Percentiles rank a stretch among this genome's conserved stretches.
Evolutionary conservation across 2,329 filamentous ascomycete species (phyloP).

Genomic region (Trichoderma harzianum): DNA sequence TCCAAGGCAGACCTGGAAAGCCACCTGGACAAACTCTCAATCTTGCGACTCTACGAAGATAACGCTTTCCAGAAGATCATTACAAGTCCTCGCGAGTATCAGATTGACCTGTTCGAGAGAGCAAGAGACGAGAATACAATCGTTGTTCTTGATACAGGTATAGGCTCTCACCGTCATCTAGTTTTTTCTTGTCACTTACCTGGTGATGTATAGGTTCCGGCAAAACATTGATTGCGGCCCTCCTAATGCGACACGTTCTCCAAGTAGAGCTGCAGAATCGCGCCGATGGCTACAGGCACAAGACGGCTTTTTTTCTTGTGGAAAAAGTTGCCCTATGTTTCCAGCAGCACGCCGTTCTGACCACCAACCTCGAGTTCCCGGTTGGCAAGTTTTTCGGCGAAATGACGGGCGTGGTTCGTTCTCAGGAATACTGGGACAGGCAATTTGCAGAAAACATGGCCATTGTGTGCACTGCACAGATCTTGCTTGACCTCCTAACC

Average conservation of each 20-base stretch:
- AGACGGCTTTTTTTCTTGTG: slow-evolving; percentile 83
- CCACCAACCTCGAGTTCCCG: slow-evolving; percentile 73
- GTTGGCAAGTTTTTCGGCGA: slow-evolving; percentile 73
- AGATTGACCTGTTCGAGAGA: slow-evolving; percentile 83
- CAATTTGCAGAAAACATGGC: slow-evolving; percentile 66
- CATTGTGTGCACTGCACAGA: slow-evolving; percentile 88
- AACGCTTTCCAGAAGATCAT: slow-evolving; percentile 57
- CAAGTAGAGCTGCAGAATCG: slow-evolving; percentile 73
- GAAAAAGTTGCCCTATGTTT: slow-evolving; percentile 87
- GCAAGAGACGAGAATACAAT: slow-evolving; percentile 85
- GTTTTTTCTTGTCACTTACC: not conserved
- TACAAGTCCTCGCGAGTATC: slow-evolving; percentile 80
- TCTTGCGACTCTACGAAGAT: slow-evolving; percentile 34
- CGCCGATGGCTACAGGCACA: slow-evolving; percentile 53
- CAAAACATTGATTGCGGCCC: slow-evolving; percentile 92
- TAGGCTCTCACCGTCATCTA: not conserved
- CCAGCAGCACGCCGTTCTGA: slow-evolving; percentile 81
- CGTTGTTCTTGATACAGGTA: slow-evolving; percentile 87
- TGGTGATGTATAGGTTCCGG: slow-evolving; percentile 65
- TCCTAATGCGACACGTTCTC: slow-evolving; percentile 74
- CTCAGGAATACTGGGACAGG: slow-evolving; percentile 48
- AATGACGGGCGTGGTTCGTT: slow-evolving; percentile 47
- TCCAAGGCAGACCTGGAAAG: slow-evolving; percentile 22
- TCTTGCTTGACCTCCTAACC: slow-evolving; percentile 73
- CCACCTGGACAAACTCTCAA: slow-evolving; percentile 28